Evolutionary conservation across 2,329 filamentous ascomycete species (phyloP).

Genomic region (Apiospora hydei): DNA sequence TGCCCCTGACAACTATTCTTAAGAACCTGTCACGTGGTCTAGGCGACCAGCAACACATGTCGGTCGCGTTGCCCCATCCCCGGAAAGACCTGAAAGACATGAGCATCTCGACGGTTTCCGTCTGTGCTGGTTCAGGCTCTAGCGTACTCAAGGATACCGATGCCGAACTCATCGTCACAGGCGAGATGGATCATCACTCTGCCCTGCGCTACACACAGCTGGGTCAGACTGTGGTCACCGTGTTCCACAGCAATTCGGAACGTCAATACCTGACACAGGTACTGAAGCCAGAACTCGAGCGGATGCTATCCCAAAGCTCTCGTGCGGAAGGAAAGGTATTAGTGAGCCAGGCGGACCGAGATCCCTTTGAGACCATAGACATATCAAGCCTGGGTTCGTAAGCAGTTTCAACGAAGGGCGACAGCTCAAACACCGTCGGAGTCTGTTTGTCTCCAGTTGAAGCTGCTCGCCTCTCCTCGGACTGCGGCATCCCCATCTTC

Average conservation of each 20-base stretch:
- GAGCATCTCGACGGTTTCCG: slow-evolving; percentile 72
- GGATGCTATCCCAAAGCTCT: slow-evolving; percentile 58
- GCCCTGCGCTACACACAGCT: slow-evolving; percentile 86
- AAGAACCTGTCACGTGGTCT: slow-evolving; percentile 68
- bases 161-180: slow-evolving; percentile 87
- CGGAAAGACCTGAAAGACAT: slow-evolving; percentile 46
- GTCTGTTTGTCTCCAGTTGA: slow-evolving; percentile 36
- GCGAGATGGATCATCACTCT: slow-evolving; percentile 93
- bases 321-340: slow-evolving; percentile 64
- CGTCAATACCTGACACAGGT: slow-evolving; percentile 78
- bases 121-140: slow-evolving; percentile 89
- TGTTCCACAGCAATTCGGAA: slow-evolving; percentile 96
- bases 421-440: slow-evolving; percentile 31
- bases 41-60: slow-evolving; percentile 66
- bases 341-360: slow-evolving; percentile 81
- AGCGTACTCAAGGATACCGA: slow-evolving; percentile 73
- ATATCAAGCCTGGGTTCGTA: slow-evolving; percentile 46
- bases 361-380: slow-evolving; percentile 84
- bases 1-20: slow-evolving; percentile 54
- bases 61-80: slow-evolving; percentile 61
- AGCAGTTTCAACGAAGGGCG: neutral
- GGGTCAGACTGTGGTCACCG: slow-evolving; percentile 80
- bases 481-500: slow-evolving; percentile 62
- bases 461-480: slow-evolving; percentile 38
- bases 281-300: slow-evolving; percentile 71